phyloP scores from a whole-genome alignment of 2,329 filamentous ascomycete species.

The Onygenales sp. region DNA sequence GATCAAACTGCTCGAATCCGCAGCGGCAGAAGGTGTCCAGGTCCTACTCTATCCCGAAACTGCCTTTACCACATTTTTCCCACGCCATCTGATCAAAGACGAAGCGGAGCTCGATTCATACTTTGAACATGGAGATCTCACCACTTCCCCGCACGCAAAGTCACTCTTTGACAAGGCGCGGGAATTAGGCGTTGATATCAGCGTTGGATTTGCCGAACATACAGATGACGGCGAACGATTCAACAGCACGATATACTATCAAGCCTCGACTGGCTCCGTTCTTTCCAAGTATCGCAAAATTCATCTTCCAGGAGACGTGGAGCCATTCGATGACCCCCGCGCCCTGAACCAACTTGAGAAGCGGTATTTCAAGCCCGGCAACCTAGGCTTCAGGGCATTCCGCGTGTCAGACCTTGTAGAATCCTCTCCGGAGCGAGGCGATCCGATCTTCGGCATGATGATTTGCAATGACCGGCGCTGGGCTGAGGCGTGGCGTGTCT shows the following conservation, averaged over 20 bases:
- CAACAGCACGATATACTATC: slow-evolving; percentile 46
- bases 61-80: slow-evolving; percentile 51
- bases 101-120: slow-evolving; percentile 37
- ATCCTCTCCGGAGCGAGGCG: slow-evolving; percentile 27
- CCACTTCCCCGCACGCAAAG: slow-evolving; percentile 34
- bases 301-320: slow-evolving; percentile 45
- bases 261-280: slow-evolving; percentile 31
- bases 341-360: slow-evolving; percentile 49
- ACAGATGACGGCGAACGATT: slow-evolving; percentile 37
- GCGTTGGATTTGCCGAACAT: slow-evolving; percentile 45
- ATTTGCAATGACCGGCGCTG: slow-evolving; percentile 49
- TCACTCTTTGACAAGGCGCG: slow-evolving; percentile 42
- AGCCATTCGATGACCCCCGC: slow-evolving; percentile 40
- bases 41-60: slow-evolving; percentile 47
- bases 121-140: slow-evolving; percentile 41
- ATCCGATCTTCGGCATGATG: slow-evolving; percentile 46
- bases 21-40: slow-evolving; percentile 26
- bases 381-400: slow-evolving; percentile 47
- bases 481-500: slow-evolving; percentile 45
- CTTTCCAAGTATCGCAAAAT: slow-evolving; percentile 48
- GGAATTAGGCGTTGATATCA: slow-evolving; percentile 42
- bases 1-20: slow-evolving; percentile 27
- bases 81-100: slow-evolving; percentile 40
- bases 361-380: slow-evolving; percentile 44
- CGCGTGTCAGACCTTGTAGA: slow-evolving; percentile 39